Percentiles rank a stretch among this genome's conserved stretches.
Conservation (phyloP, 371 early-diverging fungal species). For the Blakeslea trispora region DNA sequence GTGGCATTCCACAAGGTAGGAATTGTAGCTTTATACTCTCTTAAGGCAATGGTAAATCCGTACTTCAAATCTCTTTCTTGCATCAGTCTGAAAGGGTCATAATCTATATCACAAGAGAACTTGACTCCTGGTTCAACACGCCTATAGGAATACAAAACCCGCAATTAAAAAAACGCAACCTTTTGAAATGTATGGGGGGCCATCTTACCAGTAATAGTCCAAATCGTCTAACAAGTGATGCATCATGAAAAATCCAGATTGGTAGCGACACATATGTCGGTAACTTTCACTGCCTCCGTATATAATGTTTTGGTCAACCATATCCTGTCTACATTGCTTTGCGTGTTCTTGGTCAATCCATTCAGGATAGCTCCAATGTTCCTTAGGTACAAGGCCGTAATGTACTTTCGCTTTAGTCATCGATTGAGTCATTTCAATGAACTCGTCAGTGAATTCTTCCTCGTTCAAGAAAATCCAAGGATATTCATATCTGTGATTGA, state of each 20-base stretch:
- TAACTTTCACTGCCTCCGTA: conserved; percentile 89
- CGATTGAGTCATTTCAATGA: conserved; percentile 58
- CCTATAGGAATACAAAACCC: conserved; percentile 82
- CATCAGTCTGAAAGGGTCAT: conserved; percentile 90
- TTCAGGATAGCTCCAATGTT: conserved; percentile 83
- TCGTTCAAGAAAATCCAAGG: conserved; percentile 91
- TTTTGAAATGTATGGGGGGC: not conserved
- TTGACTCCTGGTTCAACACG: conserved; percentile 91
- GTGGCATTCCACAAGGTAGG: conserved; percentile 65
- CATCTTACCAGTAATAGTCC: conserved; percentile 95
- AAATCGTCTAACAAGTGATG: conserved; percentile 78
- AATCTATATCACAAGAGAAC: conserved; percentile 84
- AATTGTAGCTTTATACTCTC: conserved; percentile 82
- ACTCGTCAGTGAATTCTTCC: conserved; percentile 76
- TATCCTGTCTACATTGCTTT: conserved; percentile 49
- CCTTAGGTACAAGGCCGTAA: conserved; percentile 49
- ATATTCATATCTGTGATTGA: conserved; percentile 81
- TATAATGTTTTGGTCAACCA: conserved; percentile 67
- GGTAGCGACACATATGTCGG: conserved; percentile 92
- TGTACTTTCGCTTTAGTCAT: conserved; percentile 57
- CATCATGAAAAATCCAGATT: conserved; percentile 87
- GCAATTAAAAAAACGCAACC: conserved; percentile 34
- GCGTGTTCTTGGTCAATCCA: conserved; percentile 80
- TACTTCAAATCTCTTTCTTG: conserved; percentile 80
- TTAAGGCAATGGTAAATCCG: conserved; percentile 79